These are phyloP conservation scores for Penicillium occitanis DNA, from an alignment of 2,329 filamentous ascomycete species.

Conservation along the genomic window DNA sequence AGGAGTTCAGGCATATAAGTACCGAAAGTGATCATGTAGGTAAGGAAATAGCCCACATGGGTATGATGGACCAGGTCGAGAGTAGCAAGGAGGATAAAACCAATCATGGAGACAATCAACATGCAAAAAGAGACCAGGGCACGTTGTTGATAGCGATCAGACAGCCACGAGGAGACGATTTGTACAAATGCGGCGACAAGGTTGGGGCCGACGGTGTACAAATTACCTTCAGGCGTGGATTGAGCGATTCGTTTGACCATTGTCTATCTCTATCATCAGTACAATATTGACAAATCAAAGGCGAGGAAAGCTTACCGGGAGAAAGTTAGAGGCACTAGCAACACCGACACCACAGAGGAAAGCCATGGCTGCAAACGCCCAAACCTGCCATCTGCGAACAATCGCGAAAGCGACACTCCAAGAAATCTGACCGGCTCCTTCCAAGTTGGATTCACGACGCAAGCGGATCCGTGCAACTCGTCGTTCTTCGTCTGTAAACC, in stretches of 20 bases:
- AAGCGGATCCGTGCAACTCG: slow-evolving; percentile 12
- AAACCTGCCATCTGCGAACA: slow-evolving; percentile 10
- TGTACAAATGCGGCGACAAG: slow-evolving; percentile 48
- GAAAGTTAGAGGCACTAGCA: slow-evolving; percentile 17
- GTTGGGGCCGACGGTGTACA: slow-evolving; percentile 53
- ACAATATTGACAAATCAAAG: neutral
- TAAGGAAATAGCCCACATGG: slow-evolving; percentile 18
- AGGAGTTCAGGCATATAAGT: slow-evolving; percentile 17
- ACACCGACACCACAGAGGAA: slow-evolving; percentile 16
- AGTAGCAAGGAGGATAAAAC: slow-evolving; percentile 10
- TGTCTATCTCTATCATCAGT: slow-evolving; percentile 15
- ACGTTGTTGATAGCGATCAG: slow-evolving; percentile 17
- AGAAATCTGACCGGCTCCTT: slow-evolving; percentile 13
- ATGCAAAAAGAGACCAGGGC: slow-evolving; percentile 12
- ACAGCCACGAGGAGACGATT: slow-evolving; percentile 12
- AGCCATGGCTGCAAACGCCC: slow-evolving; percentile 16
- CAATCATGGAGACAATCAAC: slow-evolving; percentile 14
- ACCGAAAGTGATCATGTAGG: slow-evolving; percentile 17
- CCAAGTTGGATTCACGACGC: neutral
- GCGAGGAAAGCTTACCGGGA: slow-evolving; percentile 3
- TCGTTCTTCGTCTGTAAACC: slow-evolving; percentile 36
- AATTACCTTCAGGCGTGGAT: slow-evolving; percentile 48
- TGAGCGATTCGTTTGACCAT: slow-evolving; percentile 50
- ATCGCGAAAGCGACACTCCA: slow-evolving; percentile 8
- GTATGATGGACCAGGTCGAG: slow-evolving; percentile 17